Base-by-base conservation (phyloP, 345 rosid species). In the Eutrema yunnanense region DNA sequence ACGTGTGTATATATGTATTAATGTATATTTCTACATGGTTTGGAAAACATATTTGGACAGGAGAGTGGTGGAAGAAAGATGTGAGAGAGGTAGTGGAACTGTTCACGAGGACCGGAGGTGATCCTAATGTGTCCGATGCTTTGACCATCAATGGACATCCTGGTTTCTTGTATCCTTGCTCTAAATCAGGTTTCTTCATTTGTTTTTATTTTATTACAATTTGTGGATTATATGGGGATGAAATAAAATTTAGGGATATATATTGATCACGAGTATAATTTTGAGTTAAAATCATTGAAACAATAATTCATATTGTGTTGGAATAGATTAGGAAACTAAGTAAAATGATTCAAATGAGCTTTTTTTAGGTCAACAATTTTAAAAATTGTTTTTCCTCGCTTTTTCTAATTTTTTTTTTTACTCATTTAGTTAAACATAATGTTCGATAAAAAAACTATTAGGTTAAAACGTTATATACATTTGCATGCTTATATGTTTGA, bases 71-170 rank as follows among this genome's bases (percentile, higher is more conserved):
- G 73, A 82, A 79, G 73, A 22, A 33, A 34, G 84, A 82, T 54
- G 65, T 82, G 16, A 56, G 49, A 48, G 66, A 74, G 5, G 56
- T 82, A 3, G 61, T 42, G 37, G 46, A 75, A 4, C 14, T 10
- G 29, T 19, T 67, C 55, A 11, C 0, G 2, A 41, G 6, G 30
- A 22, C 76, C 0, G 86, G 88, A 41, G 81, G 77, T 6, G 51
- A 73, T 19, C 79, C 82, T 0, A 75, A 80, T 32, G 32, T 46
- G 14, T 84, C 84, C 0, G 83, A 87, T 81, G 92, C 86, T 9
- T 75, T 78, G 53, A 86, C 83, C 2, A 82, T 82, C 27, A 86
- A 84, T 65, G 84, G 90, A 52, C 81, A 75, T 55, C 84, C 90
- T 7, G 90, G 87, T 49, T 69, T 79, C 54, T 73, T 67, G 9